Base-by-base conservation (phyloP, 768 basidiomycete species). In the Kwoniella sp. region DNA sequence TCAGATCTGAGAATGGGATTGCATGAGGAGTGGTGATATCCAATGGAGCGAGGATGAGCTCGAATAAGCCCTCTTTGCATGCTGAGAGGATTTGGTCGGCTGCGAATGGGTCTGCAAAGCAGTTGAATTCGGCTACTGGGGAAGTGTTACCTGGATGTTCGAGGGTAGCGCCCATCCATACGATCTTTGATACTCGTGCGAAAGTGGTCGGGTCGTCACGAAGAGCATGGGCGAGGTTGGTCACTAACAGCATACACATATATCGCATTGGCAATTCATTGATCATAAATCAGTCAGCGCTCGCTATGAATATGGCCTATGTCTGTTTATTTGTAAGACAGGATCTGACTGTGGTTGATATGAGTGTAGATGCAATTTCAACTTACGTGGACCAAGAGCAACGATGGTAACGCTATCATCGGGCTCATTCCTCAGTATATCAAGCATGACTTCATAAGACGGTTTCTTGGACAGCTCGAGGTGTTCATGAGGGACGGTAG, bases 121-220 rank as follows among this genome's bases (percentile, higher is more conserved):
- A 77, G 86, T 79, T 80, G 90, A 92, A 95, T 79, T 96, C 93
- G 62, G 92, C 89, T 2, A 85, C 83, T 8, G 91, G 86, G 25
- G 83, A 86, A 0, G 88, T 89, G 69, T 95, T 97, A 2, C 93
- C 93, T 0, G 93, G 91, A 30, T 91, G 90, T 68, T 94, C 91
- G 24, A 97, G 77, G 1, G 92, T 89, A 15, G 92, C 93, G n/a
- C 93, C 93, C 92, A 97, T 95, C 77, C 87, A 88, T 22, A 93
- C 81, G 8, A 97, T 81, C n/a, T 87, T 84, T 4, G 87, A 60
- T 26, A 81, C 79, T 0, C 85, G 85, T 8, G 80, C 79, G 29
- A 92, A 82, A 12, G 84, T 80, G 36, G 81, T 74, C 10, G 84
- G 83, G 68, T 90, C 84, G 47, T 82, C 70, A 7, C 83, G 84